Percentiles rank a stretch among this genome's conserved stretches.
phyloP scores from a whole-genome alignment of 2,329 filamentous ascomycete genomes.

The Paecilomyces formosus region DNA sequence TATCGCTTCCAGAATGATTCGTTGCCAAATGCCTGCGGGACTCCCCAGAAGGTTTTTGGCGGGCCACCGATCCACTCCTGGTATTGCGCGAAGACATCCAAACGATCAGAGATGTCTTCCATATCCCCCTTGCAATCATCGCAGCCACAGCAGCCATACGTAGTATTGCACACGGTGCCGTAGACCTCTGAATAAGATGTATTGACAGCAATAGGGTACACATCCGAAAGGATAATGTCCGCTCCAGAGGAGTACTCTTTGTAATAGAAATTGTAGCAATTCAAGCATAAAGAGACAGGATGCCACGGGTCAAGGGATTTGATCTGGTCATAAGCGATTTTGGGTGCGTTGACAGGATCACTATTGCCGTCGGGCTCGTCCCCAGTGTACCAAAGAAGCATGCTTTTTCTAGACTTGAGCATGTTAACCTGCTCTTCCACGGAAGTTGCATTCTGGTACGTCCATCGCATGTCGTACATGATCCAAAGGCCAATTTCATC shows the following conservation, averaged over 20 bases:
- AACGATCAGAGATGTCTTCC: conserved; percentile 43
- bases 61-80: conserved; percentile 31
- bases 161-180: conserved; percentile 50
- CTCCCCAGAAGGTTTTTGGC: conserved; percentile 42
- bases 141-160: conserved; percentile 57
- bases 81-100: conserved; percentile 36
- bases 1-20: conserved; percentile 41
- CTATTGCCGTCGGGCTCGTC: conserved; percentile 52
- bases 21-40: conserved; percentile 44
- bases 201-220: conserved; percentile 54
- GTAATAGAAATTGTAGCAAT: conserved; percentile 58
- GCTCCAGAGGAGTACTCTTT: conserved; percentile 46
- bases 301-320: conserved; percentile 53
- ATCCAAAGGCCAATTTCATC: conserved; percentile 40
- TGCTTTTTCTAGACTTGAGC: conserved; percentile 13
- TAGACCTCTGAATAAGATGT: conserved; percentile 46
- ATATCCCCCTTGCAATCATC: conserved; percentile 52
- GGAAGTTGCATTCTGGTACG: conserved; percentile 31
- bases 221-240: conserved; percentile 54
- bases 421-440: conserved; percentile 23
- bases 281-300: conserved; percentile 52
- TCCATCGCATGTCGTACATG: conserved; percentile 41
- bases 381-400: conserved; percentile 43
- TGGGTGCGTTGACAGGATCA: conserved; percentile 45
- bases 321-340: conserved; percentile 38